Evolutionary conservation across 371 early-diverging fungal genomes (phyloP), one percentile per base, ranked within the genome.

Genomic region (Mucor irregularis): DNA sequence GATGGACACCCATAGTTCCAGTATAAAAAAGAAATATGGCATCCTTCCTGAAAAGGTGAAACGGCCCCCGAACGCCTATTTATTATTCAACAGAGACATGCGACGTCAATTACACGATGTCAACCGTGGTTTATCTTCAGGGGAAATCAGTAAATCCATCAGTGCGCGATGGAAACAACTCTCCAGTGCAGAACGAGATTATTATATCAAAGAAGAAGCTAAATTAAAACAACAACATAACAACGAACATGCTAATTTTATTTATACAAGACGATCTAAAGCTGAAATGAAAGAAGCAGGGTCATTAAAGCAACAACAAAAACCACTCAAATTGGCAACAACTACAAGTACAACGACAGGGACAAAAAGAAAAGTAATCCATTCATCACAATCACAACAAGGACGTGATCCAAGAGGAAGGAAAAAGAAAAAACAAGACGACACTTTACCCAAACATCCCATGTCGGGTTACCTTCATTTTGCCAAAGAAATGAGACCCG

Each of bases 361-460:
- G 25, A 26, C 53, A 44, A 55, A 60, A 37, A 67, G 60, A 44
- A 63, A 62, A 49, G 66, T 49, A 47, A 30, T 45, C 25, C 39
- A 62, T 52, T 22, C 5, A 40, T 4, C 5, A 14, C 35, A 24
- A 34, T 14, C 24, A 46, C 16, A 38, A 9, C 24, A 19, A 2
- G 57, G 25, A 3, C 69, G 61, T 21, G 80, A 67, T 63, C 82
- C 64, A 22, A 68, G 56, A 33, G 76, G 85, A n/a, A 56, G 80
- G 19, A 85, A 87, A 53, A 89, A 86, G 63, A 85, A 84, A 51
- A 74, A 79, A 19, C 64, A 71, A 26, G 81, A 84, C 53, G 81
- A 85, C 39, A 82, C 85, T 0, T 84, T 85, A n/a, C 91, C 91
- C 22, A 88, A 88, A 49, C 91, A 90, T 55, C 90, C 91, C 28